Base-by-base conservation (phyloP, 306 rosid species). In the Mimosa bimucronata region DNA sequence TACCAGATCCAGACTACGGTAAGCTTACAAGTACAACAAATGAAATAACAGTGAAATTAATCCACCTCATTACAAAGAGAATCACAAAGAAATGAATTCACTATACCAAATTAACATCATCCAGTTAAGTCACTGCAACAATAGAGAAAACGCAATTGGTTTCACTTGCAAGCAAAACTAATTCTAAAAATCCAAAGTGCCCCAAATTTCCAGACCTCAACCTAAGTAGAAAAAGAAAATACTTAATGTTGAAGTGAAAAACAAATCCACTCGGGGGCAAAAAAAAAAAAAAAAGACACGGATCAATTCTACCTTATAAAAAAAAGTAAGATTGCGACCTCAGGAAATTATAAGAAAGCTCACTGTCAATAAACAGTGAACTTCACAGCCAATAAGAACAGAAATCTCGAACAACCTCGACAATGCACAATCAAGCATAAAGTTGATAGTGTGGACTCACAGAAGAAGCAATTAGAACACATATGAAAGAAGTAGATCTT, bases 401-500 rank as follows among this genome's bases (percentile, higher is more conserved):
- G 30, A 64, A 41, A 31, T 3, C 18, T 52, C 30, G 11, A 30
- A 73, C 41, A 80, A 31, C 9, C 69, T 61, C 70, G 58, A 28
- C 14, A 80, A 80, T 73, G 85, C 78, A 65, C 4, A 71, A 79
- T 62, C 64, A 26, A 61, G 73, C 30, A 61, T 14, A 3, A 72
- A 80, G 79, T 40, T 75, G 9, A 41, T 12, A 70, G 38, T 70
- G 80, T 40, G 57, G 75, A 75, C 38, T 38, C 52, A 76, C 23
- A 40, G 72, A n/a, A n/a, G n/a, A n/a, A n/a, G n/a, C n/a, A n/a
- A n/a, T n/a, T n/a, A n/a, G n/a, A n/a, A n/a, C n/a, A n/a, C n/a
- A n/a, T n/a, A n/a, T n/a, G n/a, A n/a, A 76, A 46, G 1, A 66
- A 71, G 29, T 34, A 67, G 79, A 76, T 62, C 75, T 76, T 1